These are phyloP conservation scores for Fagopyrum homotropicum DNA, from an alignment of 148 eudicot species.

Conservation along the genomic window DNA sequence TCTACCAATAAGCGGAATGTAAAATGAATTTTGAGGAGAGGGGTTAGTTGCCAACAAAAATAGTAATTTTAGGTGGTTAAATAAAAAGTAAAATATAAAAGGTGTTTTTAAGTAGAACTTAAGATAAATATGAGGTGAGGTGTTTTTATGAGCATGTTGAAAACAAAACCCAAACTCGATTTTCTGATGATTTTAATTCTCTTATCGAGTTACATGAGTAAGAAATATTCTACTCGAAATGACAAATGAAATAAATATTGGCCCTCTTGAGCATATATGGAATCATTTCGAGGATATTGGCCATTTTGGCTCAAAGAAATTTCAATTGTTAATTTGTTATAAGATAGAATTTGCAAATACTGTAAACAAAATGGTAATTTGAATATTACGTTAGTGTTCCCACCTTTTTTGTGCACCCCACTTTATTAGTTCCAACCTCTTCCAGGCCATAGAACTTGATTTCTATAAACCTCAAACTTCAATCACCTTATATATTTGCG, in stretches of 20 bases:
- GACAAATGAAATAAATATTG: not conserved
- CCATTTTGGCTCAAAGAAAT: not conserved
- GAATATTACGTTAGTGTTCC: too few relatives aligned
- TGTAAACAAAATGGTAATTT: too few relatives aligned
- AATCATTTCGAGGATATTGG: not conserved
- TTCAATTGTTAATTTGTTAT: not conserved
- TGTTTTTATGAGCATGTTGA: not conserved
- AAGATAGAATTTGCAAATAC: not conserved
- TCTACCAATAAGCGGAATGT: too few relatives aligned
- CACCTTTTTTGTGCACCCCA: not conserved
- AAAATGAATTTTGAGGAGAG: too few relatives aligned
- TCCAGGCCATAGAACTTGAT: not conserved
- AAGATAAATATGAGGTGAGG: too few relatives aligned
- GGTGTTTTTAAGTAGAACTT: too few relatives aligned
- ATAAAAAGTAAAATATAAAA: too few relatives aligned
- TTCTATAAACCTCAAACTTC: not conserved
- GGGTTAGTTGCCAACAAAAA: too few relatives aligned
- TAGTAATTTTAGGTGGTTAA: too few relatives aligned
- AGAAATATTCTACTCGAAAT: not conserved
- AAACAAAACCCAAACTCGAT: not conserved
- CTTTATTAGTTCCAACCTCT: too few relatives aligned
- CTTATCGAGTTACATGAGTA: not conserved
- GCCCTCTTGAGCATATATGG: not conserved
- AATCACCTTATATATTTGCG: not conserved
- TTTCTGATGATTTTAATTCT: too few relatives aligned